Conservation (phyloP, 1,139 yeast species). For the Candida sp. region DNA sequence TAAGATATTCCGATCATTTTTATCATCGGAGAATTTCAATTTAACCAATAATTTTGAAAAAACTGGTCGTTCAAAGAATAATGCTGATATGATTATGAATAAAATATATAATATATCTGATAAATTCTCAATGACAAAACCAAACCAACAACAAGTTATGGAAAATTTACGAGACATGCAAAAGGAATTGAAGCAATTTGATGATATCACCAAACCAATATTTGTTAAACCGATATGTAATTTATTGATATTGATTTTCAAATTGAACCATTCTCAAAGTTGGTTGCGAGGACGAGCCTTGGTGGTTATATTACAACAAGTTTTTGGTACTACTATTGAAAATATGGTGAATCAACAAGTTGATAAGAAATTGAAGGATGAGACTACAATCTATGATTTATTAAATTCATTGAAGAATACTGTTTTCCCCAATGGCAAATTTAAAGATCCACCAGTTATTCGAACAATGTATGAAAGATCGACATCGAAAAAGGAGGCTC, state of each 20-base stretch:
- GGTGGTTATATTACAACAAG: constrained; percentile 75
- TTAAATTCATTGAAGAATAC: constrained; percentile 40
- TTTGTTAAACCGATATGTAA: constrained; percentile 86
- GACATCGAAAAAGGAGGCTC: constrained; percentile 57
- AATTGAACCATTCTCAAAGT: constrained; percentile 58
- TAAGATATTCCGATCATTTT: constrained; percentile 67
- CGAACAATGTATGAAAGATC: constrained; percentile 53
- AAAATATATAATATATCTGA: constrained; percentile 40
- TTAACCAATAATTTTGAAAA: constrained; percentile 33
- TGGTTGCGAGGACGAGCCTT: constrained; percentile 89
- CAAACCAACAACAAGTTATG: constrained; percentile 13
- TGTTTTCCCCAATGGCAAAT: constrained; percentile 68
- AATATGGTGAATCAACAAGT: constrained; percentile 51
- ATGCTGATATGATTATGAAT: constrained; percentile 38
- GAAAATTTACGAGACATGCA: constrained; percentile 42
- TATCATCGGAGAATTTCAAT: constrained; percentile 68
- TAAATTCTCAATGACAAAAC: constrained; percentile 12
- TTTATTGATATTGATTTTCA: constrained; percentile 65
- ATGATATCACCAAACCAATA: constrained; percentile 19
- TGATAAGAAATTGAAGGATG: constrained; percentile 34
- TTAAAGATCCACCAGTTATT: constrained; percentile 37
- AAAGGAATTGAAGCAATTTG: constrained; percentile 36
- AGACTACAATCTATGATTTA: constrained; percentile 46
- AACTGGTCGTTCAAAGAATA: constrained; percentile 6
- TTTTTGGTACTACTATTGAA: constrained; percentile 87